phyloP scores from a whole-genome alignment of 768 basidiomycete genomes.

The Lactifluus hygrophoroides region DNA sequence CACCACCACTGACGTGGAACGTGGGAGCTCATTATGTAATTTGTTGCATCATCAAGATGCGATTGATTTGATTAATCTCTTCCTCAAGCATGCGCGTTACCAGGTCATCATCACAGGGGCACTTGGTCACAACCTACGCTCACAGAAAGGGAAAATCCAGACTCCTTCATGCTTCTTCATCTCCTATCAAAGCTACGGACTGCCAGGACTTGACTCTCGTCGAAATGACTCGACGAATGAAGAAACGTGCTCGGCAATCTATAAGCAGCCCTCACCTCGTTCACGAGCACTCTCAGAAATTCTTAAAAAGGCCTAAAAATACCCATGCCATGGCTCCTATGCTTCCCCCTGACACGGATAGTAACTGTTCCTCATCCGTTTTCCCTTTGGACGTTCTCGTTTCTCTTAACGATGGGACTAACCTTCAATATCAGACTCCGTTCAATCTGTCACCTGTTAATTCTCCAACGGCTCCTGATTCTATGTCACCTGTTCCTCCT shows the following conservation, averaged over 20 bases:
- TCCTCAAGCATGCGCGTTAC: neutral
- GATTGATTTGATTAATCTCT: too few species aligned
- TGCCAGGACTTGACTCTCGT: constrained; percentile 29
- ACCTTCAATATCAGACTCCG: constrained; percentile 21
- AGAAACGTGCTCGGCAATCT: constrained; percentile 39
- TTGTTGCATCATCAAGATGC: neutral
- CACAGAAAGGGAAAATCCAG: constrained; percentile 5
- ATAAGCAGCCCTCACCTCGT: constrained; percentile 21
- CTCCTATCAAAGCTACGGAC: constrained; percentile 24
- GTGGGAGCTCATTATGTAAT: constrained; percentile 18
- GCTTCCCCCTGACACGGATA: neutral
- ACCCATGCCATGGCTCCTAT: constrained; percentile 16
- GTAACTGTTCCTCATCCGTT: neutral
- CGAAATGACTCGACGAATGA: constrained; percentile 39
- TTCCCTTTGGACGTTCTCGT: constrained; percentile 4
- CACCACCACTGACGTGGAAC: constrained; percentile 22
- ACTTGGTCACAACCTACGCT: constrained; percentile 12
- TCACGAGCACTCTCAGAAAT: constrained; percentile 20
- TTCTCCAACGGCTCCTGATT: constrained; percentile 25
- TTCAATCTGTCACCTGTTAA: constrained; percentile 18
- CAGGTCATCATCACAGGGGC: neutral
- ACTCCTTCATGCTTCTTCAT: constrained; percentile 18
- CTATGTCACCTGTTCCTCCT: constrained; percentile 38
- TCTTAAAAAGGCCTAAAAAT: constrained; percentile 30
- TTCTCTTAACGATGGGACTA: constrained; percentile 19